Evolutionary conservation across 345 rosid species (phyloP).

Genomic region (Clarkia xantiana): DNA sequence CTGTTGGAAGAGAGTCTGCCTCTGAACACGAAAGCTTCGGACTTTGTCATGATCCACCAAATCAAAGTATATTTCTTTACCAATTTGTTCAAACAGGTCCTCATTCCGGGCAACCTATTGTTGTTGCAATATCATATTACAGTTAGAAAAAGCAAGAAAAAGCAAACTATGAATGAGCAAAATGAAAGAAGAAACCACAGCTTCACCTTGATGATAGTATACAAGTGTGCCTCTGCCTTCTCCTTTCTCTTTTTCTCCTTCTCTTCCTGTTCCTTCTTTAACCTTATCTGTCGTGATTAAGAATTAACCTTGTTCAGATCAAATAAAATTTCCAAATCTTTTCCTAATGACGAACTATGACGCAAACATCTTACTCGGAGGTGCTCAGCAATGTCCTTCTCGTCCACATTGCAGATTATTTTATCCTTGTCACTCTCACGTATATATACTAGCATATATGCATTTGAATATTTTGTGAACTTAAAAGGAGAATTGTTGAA

Average conservation of each 20-base stretch:
- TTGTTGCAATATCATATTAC: not conserved
- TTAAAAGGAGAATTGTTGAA: conserved; percentile 41
- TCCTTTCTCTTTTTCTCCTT: conserved; percentile 45
- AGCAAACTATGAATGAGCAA: not conserved
- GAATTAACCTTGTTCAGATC: not conserved
- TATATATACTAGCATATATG: conserved; percentile 43
- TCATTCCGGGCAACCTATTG: conserved; percentile 39
- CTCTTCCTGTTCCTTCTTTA: conserved; percentile 52
- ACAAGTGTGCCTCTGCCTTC: conserved; percentile 48
- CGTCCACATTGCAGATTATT: conserved; percentile 41
- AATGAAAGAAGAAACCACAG: not conserved
- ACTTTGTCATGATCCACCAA: conserved; percentile 61
- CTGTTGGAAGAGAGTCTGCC: conserved; percentile 26
- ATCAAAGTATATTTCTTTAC: conserved; percentile 46
- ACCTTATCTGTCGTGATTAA: conserved; percentile 20
- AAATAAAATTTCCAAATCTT: not conserved
- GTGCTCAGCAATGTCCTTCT: conserved; percentile 45
- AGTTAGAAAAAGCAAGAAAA: not conserved
- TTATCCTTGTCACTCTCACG: conserved; percentile 45
- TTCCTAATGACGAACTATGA: not conserved
- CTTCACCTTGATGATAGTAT: conserved; percentile 40
- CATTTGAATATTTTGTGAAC: conserved; percentile 43
- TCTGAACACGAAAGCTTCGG: conserved; percentile 40
- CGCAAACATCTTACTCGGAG: conserved; percentile 23
- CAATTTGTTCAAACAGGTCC: conserved; percentile 40